Conservation (phyloP, 2,329 filamentous ascomycete species). For the Beauveria asiatica region DNA sequence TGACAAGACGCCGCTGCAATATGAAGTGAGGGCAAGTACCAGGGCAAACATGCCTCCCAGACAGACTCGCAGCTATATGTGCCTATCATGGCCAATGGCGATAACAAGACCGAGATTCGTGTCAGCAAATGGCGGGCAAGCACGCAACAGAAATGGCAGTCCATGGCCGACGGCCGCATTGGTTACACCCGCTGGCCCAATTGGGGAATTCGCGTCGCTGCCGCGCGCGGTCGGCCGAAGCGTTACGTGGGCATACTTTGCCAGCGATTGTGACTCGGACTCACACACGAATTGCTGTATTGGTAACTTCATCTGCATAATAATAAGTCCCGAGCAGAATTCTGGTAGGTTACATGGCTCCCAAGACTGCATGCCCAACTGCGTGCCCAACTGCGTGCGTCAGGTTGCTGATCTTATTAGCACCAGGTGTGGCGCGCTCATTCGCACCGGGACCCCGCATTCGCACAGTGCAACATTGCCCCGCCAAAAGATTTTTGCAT, state of each 20-base stretch:
- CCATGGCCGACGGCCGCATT: neutral
- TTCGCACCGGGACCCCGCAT: slow-evolving; percentile 8
- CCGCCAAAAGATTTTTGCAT: slow-evolving; percentile 10
- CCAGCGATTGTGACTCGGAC: neutral
- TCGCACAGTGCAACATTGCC: slow-evolving; percentile 6
- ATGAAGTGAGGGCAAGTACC: too few relatives aligned
- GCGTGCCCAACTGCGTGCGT: neutral
- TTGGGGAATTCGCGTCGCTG: slow-evolving; percentile 6
- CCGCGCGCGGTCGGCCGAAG: neutral
- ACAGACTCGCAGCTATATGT: too few relatives aligned
- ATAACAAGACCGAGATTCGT: too few relatives aligned
- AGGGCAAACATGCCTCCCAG: too few relatives aligned
- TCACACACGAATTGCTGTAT: neutral
- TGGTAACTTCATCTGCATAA: neutral
- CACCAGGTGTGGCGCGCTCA: neutral
- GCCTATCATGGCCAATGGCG: too few relatives aligned
- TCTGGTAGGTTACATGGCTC: neutral
- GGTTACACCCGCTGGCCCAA: neutral
- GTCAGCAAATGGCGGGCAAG: too few relatives aligned
- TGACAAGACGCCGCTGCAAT: neutral
- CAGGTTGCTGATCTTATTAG: neutral
- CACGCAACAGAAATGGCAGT: too few relatives aligned
- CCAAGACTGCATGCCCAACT: too few relatives aligned
- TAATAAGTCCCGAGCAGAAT: too few relatives aligned
- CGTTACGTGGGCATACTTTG: neutral